Base-by-base conservation (phyloP, 352 stramenopile species). In the Phytopythium aichiense region DNA sequence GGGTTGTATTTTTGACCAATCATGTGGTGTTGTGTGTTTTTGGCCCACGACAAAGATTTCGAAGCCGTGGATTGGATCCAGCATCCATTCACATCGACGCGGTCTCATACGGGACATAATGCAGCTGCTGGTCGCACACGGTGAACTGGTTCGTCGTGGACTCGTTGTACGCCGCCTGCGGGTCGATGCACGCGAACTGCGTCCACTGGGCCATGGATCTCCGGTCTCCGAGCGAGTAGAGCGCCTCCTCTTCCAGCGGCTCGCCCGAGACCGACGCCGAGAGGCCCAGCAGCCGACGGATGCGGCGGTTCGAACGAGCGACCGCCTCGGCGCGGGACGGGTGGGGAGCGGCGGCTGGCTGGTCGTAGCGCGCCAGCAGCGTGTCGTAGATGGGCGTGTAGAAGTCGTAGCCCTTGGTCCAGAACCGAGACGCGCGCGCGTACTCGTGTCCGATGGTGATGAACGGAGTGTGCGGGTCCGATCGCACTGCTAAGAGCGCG, bases 131-230 rank as follows among this genome's bases (percentile, higher is more conserved):
- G 25, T 67, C 62, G 57, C 87, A 96, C 38, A 74, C 72, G 11
- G 82, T 73, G 60, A 96, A 96, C 60, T 96, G 87, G 68, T 94
- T 93, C 18, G 71, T 89, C 11, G 87, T 96, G n/a, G 87, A 92
- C 71, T 88, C 85, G 63, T 96, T 88, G 65, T 73, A 89, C 16
- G 67, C 42, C 13, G 75, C 74, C 7, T 35, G 58, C 25, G 81
- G 82, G 63, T 92, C 71, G 46, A 96, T 78, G 37, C 61, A 63
- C 0, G 85, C 89, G 64, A 94, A 94, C 33, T 63, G 45, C 45
- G 76, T 59, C 87, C 87, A 96, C 25, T 75, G 64, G 4, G 65
- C 52, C 49, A 92, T 67, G 2, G 74, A 76, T n/a, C 87, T 76
- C 40, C 70, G 61, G 12, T 42, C 57, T 30, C 87, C 87, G 4